Base-by-base conservation (phyloP, 1,284 basidiomycete genomes). In the Hymenochaete sp. region DNA sequence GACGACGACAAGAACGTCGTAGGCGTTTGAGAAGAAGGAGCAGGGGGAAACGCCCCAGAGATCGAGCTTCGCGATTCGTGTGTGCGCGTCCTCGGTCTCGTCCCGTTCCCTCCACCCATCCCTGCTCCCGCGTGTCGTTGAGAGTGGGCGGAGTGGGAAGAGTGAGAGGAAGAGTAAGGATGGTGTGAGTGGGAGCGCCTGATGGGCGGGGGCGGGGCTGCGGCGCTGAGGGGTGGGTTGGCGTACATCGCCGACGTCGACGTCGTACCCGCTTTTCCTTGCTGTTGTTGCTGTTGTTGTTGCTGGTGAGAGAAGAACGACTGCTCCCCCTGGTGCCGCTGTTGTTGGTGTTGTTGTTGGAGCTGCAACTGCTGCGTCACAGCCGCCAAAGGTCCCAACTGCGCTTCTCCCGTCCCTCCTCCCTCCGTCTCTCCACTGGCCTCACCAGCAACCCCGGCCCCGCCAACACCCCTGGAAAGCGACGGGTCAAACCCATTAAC, bases 1-100 rank as follows among this genome's bases (percentile, higher is more conserved):
- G 42, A 61, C 64, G 47, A 31, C 28, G 28, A 31, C 28, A 14
- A n/a, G 36, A 24, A 41, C 31, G 42, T 40, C 39, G 47, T 44
- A 49, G 14, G 14, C 9, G 28, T 31, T 31, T 9, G 14, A 31
- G 28, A 31, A 31, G 28, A 10, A 14, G 28, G 9, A 10, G 42
- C 37, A 10, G 42, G 43, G 13, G 43, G 39, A 11, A 35, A 36
- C 0, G 43, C 35, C 5, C 24, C 37, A 6, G 43, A 28, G 6
- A 33, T 33, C 16, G 24, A 25, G 26, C 41, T 33, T 36, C 36
- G 42, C 19, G 36, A 14, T n/a, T 25, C 31, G 14, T 44, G 42
- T 11, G 25, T 33, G n/a, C 29, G 42, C 25, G n/a, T n/a, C n/a
- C n/a, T n/a, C n/a, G n/a, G n/a, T n/a, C n/a, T n/a, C n/a, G n/a